A percentile compares a stretch with the other conserved stretches of the same genome.
Conservation (phyloP, 768 basidiomycete genomes). For the Boletellus sp. region DNA sequence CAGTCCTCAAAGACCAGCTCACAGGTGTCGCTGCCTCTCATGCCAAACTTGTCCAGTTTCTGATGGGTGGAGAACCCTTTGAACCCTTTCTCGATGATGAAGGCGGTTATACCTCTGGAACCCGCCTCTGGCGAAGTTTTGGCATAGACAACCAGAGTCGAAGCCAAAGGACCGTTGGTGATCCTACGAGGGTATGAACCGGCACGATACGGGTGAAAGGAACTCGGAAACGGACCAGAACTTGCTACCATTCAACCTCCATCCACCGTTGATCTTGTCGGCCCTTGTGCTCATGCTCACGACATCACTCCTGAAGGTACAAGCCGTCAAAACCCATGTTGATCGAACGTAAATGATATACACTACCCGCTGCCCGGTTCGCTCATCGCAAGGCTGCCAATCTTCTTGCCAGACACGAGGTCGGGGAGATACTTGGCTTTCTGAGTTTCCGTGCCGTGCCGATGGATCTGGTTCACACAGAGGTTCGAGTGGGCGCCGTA, state of each 20-base stretch:
- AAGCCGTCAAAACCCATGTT: background rate
- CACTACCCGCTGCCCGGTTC: slow-evolving; percentile 75
- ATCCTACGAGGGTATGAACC: slow-evolving; percentile 55
- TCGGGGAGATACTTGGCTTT: slow-evolving; percentile 79
- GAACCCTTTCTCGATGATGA: slow-evolving; percentile 82
- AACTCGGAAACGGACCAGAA: slow-evolving; percentile 62
- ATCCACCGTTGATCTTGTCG: slow-evolving; percentile 73
- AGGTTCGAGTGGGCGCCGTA: slow-evolving; percentile 93
- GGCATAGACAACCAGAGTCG: slow-evolving; percentile 90
- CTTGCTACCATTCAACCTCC: slow-evolving; percentile 83
- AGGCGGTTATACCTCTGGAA: slow-evolving; percentile 88
- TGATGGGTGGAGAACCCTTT: slow-evolving; percentile 85
- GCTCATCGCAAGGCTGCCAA: slow-evolving; percentile 93
- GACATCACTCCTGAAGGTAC: slow-evolving; percentile 65
- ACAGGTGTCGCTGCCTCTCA: slow-evolving; percentile 94
- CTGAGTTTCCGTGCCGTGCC: slow-evolving; percentile 81
- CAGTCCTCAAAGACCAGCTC: slow-evolving; percentile 92
- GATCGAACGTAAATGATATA: background rate
- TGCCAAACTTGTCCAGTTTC: slow-evolving; percentile 93
- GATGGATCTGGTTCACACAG: slow-evolving; percentile 80
- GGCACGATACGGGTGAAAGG: background rate
- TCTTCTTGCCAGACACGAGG: slow-evolving; percentile 73
- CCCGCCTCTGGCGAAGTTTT: slow-evolving; percentile 75
- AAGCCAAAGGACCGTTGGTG: slow-evolving; percentile 90
- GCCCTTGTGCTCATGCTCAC: slow-evolving; percentile 87